A percentile compares a stretch with the other conserved stretches of the same genome.
phyloP scores from a whole-genome alignment of 2,329 filamentous ascomycete genomes.

The Emmonsiellopsis sp. region DNA sequence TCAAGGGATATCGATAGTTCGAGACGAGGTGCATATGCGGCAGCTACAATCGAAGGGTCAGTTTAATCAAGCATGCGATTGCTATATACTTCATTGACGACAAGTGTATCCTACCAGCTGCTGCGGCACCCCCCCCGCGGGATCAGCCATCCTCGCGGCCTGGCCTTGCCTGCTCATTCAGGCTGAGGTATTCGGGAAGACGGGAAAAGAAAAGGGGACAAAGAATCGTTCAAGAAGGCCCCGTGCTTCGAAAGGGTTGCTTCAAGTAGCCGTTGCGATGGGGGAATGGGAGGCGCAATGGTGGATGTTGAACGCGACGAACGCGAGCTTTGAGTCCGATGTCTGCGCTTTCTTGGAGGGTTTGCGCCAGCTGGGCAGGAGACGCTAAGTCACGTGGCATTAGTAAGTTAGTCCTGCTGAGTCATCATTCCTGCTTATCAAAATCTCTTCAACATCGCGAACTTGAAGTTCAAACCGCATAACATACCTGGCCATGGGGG shows the following conservation, averaged over 20 bases:
- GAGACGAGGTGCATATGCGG: conserved; percentile 87
- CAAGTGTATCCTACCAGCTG: conserved; percentile 29
- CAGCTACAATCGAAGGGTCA: conserved; percentile 45
- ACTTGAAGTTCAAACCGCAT: too few species aligned
- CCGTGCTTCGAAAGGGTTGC: not conserved
- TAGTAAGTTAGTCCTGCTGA: too few species aligned
- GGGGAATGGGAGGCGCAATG: not conserved
- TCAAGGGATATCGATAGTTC: conserved; percentile 67
- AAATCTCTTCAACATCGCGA: too few species aligned
- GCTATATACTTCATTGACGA: not conserved
- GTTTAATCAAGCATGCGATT: conserved; percentile 1
- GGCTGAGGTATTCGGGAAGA: not conserved
- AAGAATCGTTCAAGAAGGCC: not conserved
- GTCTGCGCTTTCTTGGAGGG: not conserved
- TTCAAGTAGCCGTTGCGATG: not conserved
- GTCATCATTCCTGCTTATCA: too few species aligned
- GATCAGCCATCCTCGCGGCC: conserved; percentile 31
- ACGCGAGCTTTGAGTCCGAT: not conserved
- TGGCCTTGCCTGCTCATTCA: conserved; percentile 12
- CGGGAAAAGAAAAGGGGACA: not conserved
- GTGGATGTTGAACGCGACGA: not conserved
- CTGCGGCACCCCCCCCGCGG: conserved; percentile 39
- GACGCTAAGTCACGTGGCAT: too few species aligned
- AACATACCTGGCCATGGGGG: too few species aligned
- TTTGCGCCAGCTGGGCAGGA: too few species aligned